Base-by-base conservation (phyloP, 352 stramenopile genomes). In the Phytophthora ohioensis region DNA sequence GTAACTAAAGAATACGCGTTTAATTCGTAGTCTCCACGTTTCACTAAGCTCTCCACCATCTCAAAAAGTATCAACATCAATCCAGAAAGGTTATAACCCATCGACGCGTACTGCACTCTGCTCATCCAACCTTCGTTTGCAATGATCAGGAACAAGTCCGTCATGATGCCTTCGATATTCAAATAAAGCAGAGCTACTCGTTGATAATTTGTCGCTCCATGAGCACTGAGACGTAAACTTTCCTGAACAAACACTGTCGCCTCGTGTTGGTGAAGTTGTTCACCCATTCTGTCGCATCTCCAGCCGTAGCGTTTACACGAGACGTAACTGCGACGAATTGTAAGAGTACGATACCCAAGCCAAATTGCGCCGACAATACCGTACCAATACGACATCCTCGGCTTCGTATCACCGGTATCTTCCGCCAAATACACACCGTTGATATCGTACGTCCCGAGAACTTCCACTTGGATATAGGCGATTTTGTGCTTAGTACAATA, bases 1-100 rank as follows among this genome's bases (percentile, higher is more conserved):
- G 46, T 73, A 56, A 46, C 46, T 73, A 39, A 75, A 68, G 30
- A 78, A 36, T 8, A 66, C 12, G 5, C 67, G 51, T 10, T 71
- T 78, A 11, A 68, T 31, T 4, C 42, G 36, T 2, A 68, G 9
- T 9, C 51, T 31, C 51, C 47, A 57, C 8, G 35, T 60, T 5
- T 71, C 64, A n/a, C 15, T 48, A 2, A 72, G 11, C 21, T 64
- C 35, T 78, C 71, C 31, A 78, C 9, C 38, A 78, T 62, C 51
- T 78, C 71, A 52, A 78, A 78, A 8, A 75, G 9, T n/a, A 71
- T 13, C 45, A 72, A 55, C 32, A 78, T 49, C 31, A 78, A 45
- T 0, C 59, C 60, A 0, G 66, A 60, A 3, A 78, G 32, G 34
- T 78, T 78, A 46, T 78, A 75, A 13, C 59, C 60, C 2, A 78